Conservation (phyloP, 2,329 filamentous ascomycete genomes). For the Clarireedia monteithiana region DNA sequence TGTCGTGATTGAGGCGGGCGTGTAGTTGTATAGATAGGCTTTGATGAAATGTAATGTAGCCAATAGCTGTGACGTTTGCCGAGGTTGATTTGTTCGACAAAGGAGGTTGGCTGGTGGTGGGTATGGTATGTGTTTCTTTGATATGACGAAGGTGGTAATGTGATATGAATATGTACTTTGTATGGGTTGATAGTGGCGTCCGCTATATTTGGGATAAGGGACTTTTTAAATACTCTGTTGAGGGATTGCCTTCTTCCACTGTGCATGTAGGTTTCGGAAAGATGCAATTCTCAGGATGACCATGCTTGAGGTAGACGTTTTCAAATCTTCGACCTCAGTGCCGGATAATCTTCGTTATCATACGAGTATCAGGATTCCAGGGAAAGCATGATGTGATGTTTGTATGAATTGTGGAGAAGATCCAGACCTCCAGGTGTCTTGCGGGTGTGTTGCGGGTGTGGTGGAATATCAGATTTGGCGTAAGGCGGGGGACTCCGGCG, state of each 20-base stretch:
- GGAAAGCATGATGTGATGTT: constrained; percentile 9
- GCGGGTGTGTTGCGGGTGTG: background rate
- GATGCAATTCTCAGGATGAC: background rate
- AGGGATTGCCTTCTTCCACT: background rate
- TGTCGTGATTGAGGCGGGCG: background rate
- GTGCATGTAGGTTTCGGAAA: background rate
- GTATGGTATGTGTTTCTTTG: background rate
- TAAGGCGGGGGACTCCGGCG: constrained; percentile 7
- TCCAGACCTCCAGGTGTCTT: constrained; percentile 1
- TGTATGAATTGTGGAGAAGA: constrained; percentile 7
- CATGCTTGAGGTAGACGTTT: constrained; percentile 1
- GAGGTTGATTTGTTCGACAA: constrained; percentile 6
- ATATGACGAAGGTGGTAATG: background rate
- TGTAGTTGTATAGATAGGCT: background rate
- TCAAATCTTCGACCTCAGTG: constrained; percentile 5
- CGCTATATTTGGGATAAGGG: background rate
- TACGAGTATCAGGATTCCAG: constrained; percentile 9
- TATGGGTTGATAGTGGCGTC: constrained; percentile 6
- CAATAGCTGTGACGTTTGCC: background rate
- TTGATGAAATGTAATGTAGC: constrained; percentile 1
- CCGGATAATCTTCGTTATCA: constrained; percentile 11
- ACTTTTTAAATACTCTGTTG: constrained; percentile 4
- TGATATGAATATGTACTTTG: background rate
- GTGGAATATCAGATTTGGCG: background rate
- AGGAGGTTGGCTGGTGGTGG: background rate